These are phyloP conservation scores for Trifolium fragiferum DNA, from an alignment of 306 rosid species.

Conservation along the genomic window DNA sequence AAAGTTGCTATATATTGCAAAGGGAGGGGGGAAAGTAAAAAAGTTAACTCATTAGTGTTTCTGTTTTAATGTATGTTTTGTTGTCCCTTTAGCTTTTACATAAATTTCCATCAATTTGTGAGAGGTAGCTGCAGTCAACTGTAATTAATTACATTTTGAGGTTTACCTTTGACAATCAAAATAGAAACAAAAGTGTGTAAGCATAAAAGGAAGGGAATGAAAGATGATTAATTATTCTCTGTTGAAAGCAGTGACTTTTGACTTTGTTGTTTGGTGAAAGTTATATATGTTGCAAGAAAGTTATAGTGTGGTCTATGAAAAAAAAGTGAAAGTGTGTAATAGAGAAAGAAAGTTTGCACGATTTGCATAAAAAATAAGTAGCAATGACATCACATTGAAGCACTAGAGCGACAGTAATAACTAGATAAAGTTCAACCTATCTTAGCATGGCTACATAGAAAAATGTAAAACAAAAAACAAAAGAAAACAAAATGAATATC, in stretches of 20 bases:
- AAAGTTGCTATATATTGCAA: conserved; percentile 14
- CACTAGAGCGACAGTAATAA: conserved; percentile 25
- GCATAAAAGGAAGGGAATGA: conserved; percentile 48
- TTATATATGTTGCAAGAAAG: conserved; percentile 45
- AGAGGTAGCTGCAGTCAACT: conserved; percentile 17
- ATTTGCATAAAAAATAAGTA: conserved; percentile 35
- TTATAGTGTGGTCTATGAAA: conserved; percentile 56
- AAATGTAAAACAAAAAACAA: not conserved
- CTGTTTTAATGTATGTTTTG: conserved; percentile 27
- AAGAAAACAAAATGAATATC: not conserved
- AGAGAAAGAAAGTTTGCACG: conserved; percentile 38
- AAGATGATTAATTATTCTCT: conserved; percentile 48
- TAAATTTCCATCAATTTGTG: conserved; percentile 1
- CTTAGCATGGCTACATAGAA: conserved; percentile 3
- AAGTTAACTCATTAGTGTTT: not conserved
- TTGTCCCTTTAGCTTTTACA: conserved; percentile 34
- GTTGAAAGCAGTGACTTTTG: conserved; percentile 72
- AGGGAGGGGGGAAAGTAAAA: not conserved
- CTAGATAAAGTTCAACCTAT: conserved; percentile 10
- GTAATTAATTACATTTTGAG: conserved; percentile 28
- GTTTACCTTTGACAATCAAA: conserved; percentile 49
- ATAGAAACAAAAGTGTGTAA: conserved; percentile 45
- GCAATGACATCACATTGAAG: conserved; percentile 30
- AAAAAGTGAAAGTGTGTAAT: conserved; percentile 13
- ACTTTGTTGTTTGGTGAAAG: conserved; percentile 67